Base-by-base conservation (phyloP, 768 basidiomycete species). In the Calocera viscosa region DNA sequence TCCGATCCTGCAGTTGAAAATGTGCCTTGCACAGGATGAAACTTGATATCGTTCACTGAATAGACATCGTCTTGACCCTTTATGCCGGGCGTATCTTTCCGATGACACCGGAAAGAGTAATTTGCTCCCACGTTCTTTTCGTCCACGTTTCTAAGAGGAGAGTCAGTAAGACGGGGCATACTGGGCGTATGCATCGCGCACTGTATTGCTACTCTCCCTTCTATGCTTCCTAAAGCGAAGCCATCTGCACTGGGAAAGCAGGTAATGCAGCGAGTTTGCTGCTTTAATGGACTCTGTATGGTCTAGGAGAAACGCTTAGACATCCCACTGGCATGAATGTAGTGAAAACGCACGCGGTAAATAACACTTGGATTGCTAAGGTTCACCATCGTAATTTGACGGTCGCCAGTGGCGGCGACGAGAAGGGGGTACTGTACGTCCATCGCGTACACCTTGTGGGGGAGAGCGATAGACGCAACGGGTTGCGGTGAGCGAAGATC, bases 91-190 rank as follows among this genome's bases (percentile, higher is more conserved):
- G 80, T 63, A 72, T 87, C 86, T 68, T 82, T 82, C 49, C 86
- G 83, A 75, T 90, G 84, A 71, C 89, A 89, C 73, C 90, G 91
- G 82, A 94, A 94, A 2, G 90, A 90, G 75, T 92, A 94, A 75
- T 92, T 93, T 12, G 24, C 14, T 10, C 5, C 22, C 24, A 26
- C 5, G 53, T 60, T 26, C 53, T 60, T 26, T 19, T 60, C 53
- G 10, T 60, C 53, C 11, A 60, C 53, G 22, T 60, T 28, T 10
- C 53, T 60, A 22, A 14, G 10, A n/a, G 19, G 7, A 32, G 2
- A 5, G 30, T 26, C 41, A 24, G 47, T 35, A 14, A 38, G 1
- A 19, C 7, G 7, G 16, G 8, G 43, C 5, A 5, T 47, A 17
- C 7, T 34, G 33, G 49, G 26, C 60, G 38, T 12, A 33, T 24